Percentiles rank a stretch among this genome's conserved stretches.
Conservation (phyloP, 106 monocot species). For the Dactylorhiza incarnata region DNA sequence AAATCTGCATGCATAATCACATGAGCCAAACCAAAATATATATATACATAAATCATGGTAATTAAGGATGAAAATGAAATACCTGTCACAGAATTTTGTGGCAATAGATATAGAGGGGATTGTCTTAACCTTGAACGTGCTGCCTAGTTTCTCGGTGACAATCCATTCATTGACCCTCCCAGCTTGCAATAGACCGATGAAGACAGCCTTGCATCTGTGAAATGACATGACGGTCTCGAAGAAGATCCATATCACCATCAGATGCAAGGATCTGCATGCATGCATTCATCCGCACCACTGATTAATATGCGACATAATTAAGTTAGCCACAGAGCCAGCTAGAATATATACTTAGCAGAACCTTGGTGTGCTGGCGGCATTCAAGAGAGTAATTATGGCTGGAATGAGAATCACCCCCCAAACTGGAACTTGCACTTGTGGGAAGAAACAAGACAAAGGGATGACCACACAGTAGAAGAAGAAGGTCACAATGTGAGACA, state of each 20-base stretch:
- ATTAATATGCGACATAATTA: too few relatives aligned
- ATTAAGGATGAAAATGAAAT: neutral
- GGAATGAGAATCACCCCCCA: conserved; percentile 74
- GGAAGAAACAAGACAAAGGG: conserved; percentile 43
- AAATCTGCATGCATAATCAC: neutral
- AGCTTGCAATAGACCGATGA: conserved; percentile 9
- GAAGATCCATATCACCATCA: conserved; percentile 20
- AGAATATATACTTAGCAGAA: conserved; percentile 1
- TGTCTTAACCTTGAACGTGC: neutral
- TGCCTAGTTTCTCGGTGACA: conserved; percentile 25
- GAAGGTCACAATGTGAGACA: conserved; percentile 68
- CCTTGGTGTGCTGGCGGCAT: conserved; percentile 56
- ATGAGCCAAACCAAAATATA: neutral
- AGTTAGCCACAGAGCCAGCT: too few relatives aligned
- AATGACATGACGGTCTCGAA: conserved; percentile 29
- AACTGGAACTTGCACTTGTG: conserved; percentile 49
- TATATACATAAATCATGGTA: neutral
- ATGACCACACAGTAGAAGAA: conserved; percentile 66
- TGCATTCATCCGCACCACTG: neutral
- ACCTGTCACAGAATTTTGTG: neutral
- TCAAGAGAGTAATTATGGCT: conserved; percentile 61
- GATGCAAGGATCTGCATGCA: conserved; percentile 20
- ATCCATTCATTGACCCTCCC: conserved; percentile 27
- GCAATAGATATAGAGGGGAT: neutral
- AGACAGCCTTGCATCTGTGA: conserved; percentile 22